Evolutionary conservation across 2,329 filamentous ascomycete genomes (phyloP).

Genomic region (Fusarium nodosum): DNA sequence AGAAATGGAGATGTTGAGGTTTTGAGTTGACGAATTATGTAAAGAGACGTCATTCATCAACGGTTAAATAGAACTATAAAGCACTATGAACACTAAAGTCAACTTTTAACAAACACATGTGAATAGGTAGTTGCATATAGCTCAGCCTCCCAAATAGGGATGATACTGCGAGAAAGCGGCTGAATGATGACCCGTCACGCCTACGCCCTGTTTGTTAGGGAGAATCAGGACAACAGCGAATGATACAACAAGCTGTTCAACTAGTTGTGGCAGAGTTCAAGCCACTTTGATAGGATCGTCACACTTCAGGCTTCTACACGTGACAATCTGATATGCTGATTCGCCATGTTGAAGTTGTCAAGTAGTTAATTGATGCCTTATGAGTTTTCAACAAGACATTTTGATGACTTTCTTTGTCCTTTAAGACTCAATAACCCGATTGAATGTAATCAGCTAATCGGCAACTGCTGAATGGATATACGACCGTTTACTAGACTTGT

Average conservation of each 20-base stretch:
- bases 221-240: conserved; percentile 41
- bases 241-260: conserved; percentile 21
- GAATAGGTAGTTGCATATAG: not conserved
- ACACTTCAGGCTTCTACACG: conserved; percentile 34
- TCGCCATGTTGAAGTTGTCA: conserved; percentile 28
- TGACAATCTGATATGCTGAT: conserved; percentile 42
- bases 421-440: not conserved
- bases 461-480: not conserved
- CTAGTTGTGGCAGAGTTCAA: conserved; percentile 33
- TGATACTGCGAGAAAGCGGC: conserved; percentile 46
- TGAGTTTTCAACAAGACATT: conserved; percentile 1
- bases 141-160: conserved; percentile 26
- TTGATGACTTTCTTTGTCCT: not conserved
- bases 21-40: not conserved
- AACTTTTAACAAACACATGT: not conserved
- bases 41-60: not conserved
- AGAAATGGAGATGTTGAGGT: not conserved
- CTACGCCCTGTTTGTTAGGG: conserved; percentile 13
- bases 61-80: not conserved
- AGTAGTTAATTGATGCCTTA: conserved; percentile 15
- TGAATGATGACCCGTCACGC: conserved; percentile 51
- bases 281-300: conserved; percentile 30
- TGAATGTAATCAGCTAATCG: not conserved
- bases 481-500: not conserved
- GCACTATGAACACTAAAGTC: not conserved